Base-by-base conservation (phyloP, 345 rosid genomes). In the Salix exigua region DNA sequence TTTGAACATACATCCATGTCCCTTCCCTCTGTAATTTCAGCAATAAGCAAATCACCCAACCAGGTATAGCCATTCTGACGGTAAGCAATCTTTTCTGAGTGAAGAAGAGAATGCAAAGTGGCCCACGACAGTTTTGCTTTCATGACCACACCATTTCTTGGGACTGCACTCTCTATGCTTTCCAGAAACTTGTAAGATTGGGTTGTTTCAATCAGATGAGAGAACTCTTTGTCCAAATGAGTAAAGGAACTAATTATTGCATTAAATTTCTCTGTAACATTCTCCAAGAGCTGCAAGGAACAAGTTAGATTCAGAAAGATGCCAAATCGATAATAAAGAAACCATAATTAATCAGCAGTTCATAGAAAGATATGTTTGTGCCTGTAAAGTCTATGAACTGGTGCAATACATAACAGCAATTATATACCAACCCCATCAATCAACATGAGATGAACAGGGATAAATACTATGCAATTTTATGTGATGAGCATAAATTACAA, bases 41-140 rank as follows among this genome's bases (percentile, higher is more conserved):
- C 89, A 79, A 91, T 91, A 74, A 96, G 94, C 87, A 96, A 86
- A 86, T 96, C 97, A 30, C 97, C 92, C 79, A 96, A 84, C 99
- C 99, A 94, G 77, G 89, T 89, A 83, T 89, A 92, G 71, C 98
- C 99, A 87, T 92, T 96, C 81, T 82, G 96, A 79, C 94, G 92
- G 76, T 83, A 93, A 21, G 91, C 83, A 77, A 86, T 85, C 78
- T 94, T 91, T 78, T 90, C 93, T 44, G 98, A 96, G 82, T 93
- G 99, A 83, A 96, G 92, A 81, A 96, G 99, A 73, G 97, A 96
- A 83, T 96, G 99, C 80, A 94, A 83, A 42, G 91, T 92, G 72
- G 91, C 88, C 99, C 99, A 96, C 28, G 93, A 82, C 30, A 88
- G 88, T 82, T 91, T 90, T 70, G 86, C 88, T 76, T 93, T 82